Percentiles rank a stretch among this genome's conserved stretches.
Evolutionary conservation across 129 eudicot species (phyloP).

Genomic region (Flaveria sonorensis): DNA sequence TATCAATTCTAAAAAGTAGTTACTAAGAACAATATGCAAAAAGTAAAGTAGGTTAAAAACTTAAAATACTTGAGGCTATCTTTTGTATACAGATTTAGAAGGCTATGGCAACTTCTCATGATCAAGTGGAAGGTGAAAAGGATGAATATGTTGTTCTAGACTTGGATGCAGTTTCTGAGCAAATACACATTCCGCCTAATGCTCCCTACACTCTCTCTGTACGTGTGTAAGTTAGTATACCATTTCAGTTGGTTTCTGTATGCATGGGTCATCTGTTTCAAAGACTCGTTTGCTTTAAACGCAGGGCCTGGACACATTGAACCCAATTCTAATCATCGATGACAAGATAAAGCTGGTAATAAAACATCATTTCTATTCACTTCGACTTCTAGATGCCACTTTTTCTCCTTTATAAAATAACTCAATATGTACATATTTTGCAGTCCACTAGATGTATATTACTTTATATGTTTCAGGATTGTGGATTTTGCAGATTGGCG

Average conservation of each 20-base stretch:
- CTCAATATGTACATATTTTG: background rate
- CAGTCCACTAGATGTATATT: background rate
- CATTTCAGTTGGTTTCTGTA: background rate
- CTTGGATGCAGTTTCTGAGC: constrained; percentile 53
- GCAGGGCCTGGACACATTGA: constrained; percentile 91
- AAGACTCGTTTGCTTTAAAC: constrained; percentile 18
- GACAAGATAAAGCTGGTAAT: constrained; percentile 77
- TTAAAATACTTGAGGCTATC: background rate
- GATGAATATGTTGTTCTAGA: constrained; percentile 64
- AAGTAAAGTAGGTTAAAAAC: background rate
- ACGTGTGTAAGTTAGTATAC: constrained; percentile 17
- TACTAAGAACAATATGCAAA: background rate
- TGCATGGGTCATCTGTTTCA: background rate
- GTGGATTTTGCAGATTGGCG: constrained; percentile 62
- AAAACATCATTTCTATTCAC: constrained; percentile 12
- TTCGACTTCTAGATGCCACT: constrained; percentile 4
- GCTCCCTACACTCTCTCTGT: constrained; percentile 77
- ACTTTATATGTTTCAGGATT: background rate
- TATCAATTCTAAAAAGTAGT: background rate
- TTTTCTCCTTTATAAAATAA: constrained; percentile 1
- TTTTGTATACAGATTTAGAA: constrained; percentile 21
- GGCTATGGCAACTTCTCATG: constrained; percentile 40
- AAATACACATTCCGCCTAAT: constrained; percentile 58
- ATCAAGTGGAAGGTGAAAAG: constrained; percentile 41
- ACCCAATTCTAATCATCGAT: constrained; percentile 76